Evolutionary conservation across 2,329 filamentous ascomycete species (phyloP), one percentile per base, ranked within the genome.

Genomic region (Emmonsiellopsis sp.): DNA sequence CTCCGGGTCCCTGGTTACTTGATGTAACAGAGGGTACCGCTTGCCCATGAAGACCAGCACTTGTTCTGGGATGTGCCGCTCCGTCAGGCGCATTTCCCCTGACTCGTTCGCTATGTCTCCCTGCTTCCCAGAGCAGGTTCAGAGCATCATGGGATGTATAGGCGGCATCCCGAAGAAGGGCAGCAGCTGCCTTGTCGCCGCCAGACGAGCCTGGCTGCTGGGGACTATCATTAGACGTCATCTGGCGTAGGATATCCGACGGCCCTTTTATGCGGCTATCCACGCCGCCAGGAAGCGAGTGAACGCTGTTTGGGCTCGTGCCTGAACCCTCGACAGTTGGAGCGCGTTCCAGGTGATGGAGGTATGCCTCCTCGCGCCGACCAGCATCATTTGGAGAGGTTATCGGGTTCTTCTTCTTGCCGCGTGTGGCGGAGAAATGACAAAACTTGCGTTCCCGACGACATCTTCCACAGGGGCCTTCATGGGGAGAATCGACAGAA

Each of bases 91-190:
- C 49, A 6, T 31, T 31, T 40, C 49, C 48, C 9, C 46, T 30
- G 13, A 56, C 58, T 30, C 55, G 34, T 38, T 60, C 58, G 42
- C 58, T 59, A 48, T 58, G 58, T n/a, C 57, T 55, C 13, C 58
- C 58, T 5, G 58, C 58, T 46, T 60, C 58, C 42, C 53, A 60
- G 2, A 60, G 55, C 8, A 60, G 45, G 15, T 53, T 60, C 16
- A 60, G 41, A 8, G 58, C 58, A 53, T 60, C 58, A 38, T 58
- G 58, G 9, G 57, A 58, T 7, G 58, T 60, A 38, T 60, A 60
- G 9, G 58, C 57, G 31, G 55, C 55, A 50, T 60, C 57, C 32
- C 55, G 51, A n/a, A 60, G 55, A 20, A 60, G 48, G 30, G 57
- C 54, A 11, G 55, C 57, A 10, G 57, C 57, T 1, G 58, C 54